These are phyloP conservation scores for Cladophialophora exuberans DNA, from an alignment of 2,329 filamentous ascomycete species.

Conservation along the genomic window DNA sequence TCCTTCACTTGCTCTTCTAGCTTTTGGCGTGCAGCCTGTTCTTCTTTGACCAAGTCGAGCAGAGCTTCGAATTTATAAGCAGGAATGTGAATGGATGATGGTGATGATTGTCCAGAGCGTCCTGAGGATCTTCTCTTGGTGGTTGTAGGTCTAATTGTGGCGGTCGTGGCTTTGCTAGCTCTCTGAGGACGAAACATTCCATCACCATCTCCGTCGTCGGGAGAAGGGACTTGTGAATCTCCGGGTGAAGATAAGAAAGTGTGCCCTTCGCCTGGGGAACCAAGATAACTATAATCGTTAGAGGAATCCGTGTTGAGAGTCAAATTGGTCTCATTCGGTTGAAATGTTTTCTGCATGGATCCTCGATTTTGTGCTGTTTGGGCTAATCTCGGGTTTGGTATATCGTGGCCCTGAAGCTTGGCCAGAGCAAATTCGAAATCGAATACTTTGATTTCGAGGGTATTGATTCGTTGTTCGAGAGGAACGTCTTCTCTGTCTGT, in stretches of 20 bases:
- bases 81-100: slow-evolving; percentile 32
- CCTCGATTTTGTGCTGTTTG: slow-evolving; percentile 1
- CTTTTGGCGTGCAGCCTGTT: slow-evolving; percentile 49
- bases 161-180: slow-evolving; percentile 32
- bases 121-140: slow-evolving; percentile 19
- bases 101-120: slow-evolving; percentile 23
- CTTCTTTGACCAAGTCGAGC: slow-evolving; percentile 49
- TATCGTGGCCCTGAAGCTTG: slow-evolving; percentile 46
- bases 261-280: slow-evolving; percentile 12
- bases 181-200: slow-evolving; percentile 24
- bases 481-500: slow-evolving; percentile 41
- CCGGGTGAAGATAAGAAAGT: slow-evolving; percentile 30
- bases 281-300: slow-evolving; percentile 9
- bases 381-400: slow-evolving; percentile 23
- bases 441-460: slow-evolving; percentile 54
- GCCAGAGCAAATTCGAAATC: slow-evolving; percentile 55
- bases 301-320: slow-evolving; percentile 15
- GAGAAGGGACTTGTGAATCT: slow-evolving; percentile 19
- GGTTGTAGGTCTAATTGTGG: slow-evolving; percentile 27
- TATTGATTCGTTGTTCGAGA: slow-evolving; percentile 52
- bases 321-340: slow-evolving; percentile 8
- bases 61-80: slow-evolving; percentile 53
- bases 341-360: slow-evolving; percentile 18
- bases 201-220: slow-evolving; percentile 20
- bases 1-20: slow-evolving; percentile 49